Evolutionary conservation across 345 rosid species (phyloP), one percentile per base, ranked within the genome.

Genomic region (Erysimum cheiranthoides): DNA sequence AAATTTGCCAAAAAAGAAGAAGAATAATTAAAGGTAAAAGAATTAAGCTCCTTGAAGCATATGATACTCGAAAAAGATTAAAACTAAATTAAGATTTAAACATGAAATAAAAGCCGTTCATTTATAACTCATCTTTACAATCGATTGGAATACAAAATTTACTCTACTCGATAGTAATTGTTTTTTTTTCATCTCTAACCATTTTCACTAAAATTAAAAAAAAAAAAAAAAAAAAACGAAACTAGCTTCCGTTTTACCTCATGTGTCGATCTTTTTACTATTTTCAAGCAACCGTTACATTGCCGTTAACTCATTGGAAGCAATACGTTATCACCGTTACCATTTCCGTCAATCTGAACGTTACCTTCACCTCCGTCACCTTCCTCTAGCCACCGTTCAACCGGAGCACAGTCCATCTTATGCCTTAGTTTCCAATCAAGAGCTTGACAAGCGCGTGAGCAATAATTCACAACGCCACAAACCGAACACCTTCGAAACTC

Each of bases 401-500:
- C 84, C 14, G 96, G 93, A 5, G 77, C 83, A 69, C 97, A 92
- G 59, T 90, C 91, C 54, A 81, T 87, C 66, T 90, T 95, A 62
- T 95, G 99, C 9, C 96, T 84, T 36, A 88, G 81, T 79, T 95
- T 95, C 99, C 99, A 92, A 57, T 95, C 99, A 11, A 95, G 87
- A 18, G 99, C 98, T 34, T 92, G 98, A 72, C 99, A 95, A 3
- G 98, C 99, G 73, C 98, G 91, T 52, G 99, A 95, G 32, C 99
- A 95, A 52, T 95, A 95, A 78, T 92, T 92, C 57, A 95, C 99
- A 0, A 85, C 85, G 6, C 99, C 99, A 40, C 99, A 95, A 2
- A 90, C 96, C 3, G 99, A 95, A 75, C 99, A 95, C 62, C 98
- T 73, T 61, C 99, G 83, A 7, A 92, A 95, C 84, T 95, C 99